phyloP scores from a whole-genome alignment of 2,329 filamentous ascomycete genomes.

The Tolypocladium amazonense region DNA sequence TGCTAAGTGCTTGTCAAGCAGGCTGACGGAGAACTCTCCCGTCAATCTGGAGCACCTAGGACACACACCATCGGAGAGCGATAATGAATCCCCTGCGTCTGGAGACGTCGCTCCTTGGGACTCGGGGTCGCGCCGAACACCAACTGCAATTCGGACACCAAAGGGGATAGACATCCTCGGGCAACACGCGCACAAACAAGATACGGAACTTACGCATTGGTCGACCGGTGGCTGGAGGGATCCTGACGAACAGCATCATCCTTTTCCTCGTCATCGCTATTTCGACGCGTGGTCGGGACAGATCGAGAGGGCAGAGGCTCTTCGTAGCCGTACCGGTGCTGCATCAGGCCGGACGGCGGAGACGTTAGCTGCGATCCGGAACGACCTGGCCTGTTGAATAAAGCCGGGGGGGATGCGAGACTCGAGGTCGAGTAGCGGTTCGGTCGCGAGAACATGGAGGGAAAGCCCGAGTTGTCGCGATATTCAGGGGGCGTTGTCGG shows the following conservation, averaged over 20 bases:
- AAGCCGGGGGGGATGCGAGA: slow-evolving; percentile 68
- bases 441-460: slow-evolving; percentile 69
- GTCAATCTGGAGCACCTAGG: neutral
- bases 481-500: slow-evolving; percentile 95
- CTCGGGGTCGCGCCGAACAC: neutral
- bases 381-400: slow-evolving; percentile 62
- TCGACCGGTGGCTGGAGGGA: slow-evolving; percentile 61
- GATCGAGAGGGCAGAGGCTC: slow-evolving; percentile 64
- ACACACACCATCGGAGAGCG: neutral
- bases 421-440: slow-evolving; percentile 86
- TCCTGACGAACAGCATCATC: slow-evolving; percentile 61
- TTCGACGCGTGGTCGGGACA: slow-evolving; percentile 74
- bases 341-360: slow-evolving; percentile 55
- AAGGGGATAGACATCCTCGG: neutral
- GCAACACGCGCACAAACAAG: slow-evolving; percentile 5
- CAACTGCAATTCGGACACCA: neutral
- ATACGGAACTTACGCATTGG: slow-evolving; percentile 62
- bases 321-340: slow-evolving; percentile 44
- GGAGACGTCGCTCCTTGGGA: neutral
- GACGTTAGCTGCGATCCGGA: slow-evolving; percentile 75
- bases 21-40: neutral
- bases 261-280: slow-evolving; percentile 86
- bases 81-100: neutral
- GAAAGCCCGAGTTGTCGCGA: slow-evolving; percentile 65
- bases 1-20: neutral